Base-by-base conservation (phyloP, 2,329 filamentous ascomycete species). In the Alternaria burnsii region DNA sequence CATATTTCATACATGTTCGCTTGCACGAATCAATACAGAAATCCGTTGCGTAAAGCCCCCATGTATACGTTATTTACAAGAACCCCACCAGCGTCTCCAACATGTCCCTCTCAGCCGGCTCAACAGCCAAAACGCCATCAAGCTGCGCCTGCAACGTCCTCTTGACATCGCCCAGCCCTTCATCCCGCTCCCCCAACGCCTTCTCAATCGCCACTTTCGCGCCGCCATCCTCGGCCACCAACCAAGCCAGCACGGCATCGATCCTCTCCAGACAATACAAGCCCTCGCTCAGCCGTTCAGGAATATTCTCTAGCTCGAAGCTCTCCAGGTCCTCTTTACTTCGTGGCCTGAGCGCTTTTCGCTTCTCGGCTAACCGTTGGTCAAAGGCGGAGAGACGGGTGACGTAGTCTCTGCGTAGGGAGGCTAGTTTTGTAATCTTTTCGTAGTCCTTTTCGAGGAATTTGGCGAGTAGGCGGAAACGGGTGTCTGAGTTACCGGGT, bases 361-460 rank as follows among this genome's bases (percentile, higher is more conserved):
- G 86, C 72, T 91, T 87, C 16, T 81, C 80, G 16, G 81, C 82
- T 57, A 94, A 89, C 52, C 85, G 81, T 52, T 84, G 79, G 52
- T 94, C 90, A 1, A 92, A 88, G 0, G 84, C 81, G 0, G 80
- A 81, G 1, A 96, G 79, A 16, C 87, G 85, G 0, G 84, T 81
- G 0, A 86, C 85, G 74, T 93, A 97, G 12, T 91, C 90, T 48
- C 87, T 82, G 41, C 94, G 87, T 48, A 97, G 78, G 61, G 85
- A 83, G 36, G 97, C 77, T 5, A 98, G 82, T 74, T 89, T 92
- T 6, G 76, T 81, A 38, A 93, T 87, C 82, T 98, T 98, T 68
- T 90, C 92, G 76, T 96, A 97, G 66, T 97, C 89, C 75, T 93
- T 97, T 78, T 99, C 95, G 18, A 97, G 91, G 71, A 98, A 98